These are phyloP conservation scores for Cutaneotrichosporon arboriforme DNA, from an alignment of 1,284 basidiomycete genomes.

Conservation along the genomic window DNA sequence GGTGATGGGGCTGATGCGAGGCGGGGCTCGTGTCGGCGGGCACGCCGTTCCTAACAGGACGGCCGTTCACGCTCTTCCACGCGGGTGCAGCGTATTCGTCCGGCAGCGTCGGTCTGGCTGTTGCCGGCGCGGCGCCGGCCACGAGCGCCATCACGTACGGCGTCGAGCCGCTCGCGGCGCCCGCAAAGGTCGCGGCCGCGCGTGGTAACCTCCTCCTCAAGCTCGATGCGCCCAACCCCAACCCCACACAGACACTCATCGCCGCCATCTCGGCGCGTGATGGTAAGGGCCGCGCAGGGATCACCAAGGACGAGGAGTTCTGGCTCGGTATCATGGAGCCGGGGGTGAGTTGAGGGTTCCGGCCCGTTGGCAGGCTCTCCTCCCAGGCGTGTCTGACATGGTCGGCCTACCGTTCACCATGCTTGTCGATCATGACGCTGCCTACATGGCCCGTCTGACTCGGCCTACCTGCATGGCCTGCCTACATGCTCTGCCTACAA, in stretches of 20 bases:
- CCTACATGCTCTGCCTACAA: no score
- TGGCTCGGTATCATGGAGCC: constrained; percentile 52
- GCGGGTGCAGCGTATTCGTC: constrained; percentile 56
- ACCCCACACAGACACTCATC: constrained; percentile 67
- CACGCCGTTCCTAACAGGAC: constrained; percentile 78
- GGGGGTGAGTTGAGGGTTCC: constrained; percentile 22
- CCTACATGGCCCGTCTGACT: no score
- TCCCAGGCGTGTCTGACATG: no score
- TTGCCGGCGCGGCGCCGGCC: constrained; percentile 43
- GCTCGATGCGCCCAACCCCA: constrained; percentile 52
- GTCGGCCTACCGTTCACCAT: no score
- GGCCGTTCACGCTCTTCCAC: constrained; percentile 69
- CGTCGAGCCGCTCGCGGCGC: constrained; percentile 54
- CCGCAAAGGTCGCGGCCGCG: constrained; percentile 55
- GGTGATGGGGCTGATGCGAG: constrained; percentile 43
- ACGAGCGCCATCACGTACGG: constrained; percentile 53
- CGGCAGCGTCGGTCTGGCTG: constrained; percentile 69
- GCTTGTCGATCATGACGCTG: no score
- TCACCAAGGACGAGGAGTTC: constrained; percentile 63
- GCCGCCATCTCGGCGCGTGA: constrained; percentile 52
- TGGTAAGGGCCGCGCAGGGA: constrained; percentile 20
- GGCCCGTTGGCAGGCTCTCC: no score
- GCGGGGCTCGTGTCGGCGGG: constrained; percentile 68
- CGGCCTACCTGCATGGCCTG: no score
- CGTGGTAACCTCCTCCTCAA: constrained; percentile 73